phyloP scores from a whole-genome alignment of 2,329 filamentous ascomycete genomes.

The Fusarium transvaalense region DNA sequence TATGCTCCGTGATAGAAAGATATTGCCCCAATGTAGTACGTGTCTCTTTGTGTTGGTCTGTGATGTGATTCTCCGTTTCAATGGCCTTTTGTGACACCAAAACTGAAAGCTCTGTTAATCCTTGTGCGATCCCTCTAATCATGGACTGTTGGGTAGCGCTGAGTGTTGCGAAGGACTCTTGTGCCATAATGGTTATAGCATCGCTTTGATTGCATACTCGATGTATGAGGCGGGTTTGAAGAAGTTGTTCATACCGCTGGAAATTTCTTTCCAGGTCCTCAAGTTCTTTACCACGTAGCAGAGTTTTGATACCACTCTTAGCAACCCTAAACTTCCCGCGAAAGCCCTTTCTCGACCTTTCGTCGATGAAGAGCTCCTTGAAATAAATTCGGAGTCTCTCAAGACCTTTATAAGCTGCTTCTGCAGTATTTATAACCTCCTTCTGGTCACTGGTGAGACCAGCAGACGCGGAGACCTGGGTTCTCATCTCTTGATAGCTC shows the following conservation, averaged over 20 bases:
- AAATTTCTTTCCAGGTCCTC: neutral
- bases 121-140: neutral
- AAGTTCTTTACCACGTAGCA: neutral
- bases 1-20: neutral
- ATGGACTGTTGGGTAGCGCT: rapidly evolving
- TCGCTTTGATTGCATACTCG: neutral
- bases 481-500: neutral
- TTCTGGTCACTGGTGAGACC: neutral
- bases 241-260: neutral
- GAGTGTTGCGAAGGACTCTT: neutral
- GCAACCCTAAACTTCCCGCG: rapidly evolving
- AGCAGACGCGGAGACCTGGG: rapidly evolving
- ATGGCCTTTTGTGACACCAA: rapidly evolving
- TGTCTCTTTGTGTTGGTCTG: neutral
- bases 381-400: neutral
- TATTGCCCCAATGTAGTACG: rapidly evolving
- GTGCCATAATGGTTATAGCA: neutral
- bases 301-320: neutral
- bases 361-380: rapidly evolving
- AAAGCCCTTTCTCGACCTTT: neutral
- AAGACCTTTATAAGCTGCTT: neutral
- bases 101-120: rapidly evolving
- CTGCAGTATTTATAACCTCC: rapidly evolving
- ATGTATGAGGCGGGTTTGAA: neutral
- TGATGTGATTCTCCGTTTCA: neutral